Percentiles rank a stretch among this genome's conserved stretches.
Evolutionary conservation across 192 early-diverging fungal species (phyloP).

Genomic region (Neocallimastix lanati): DNA sequence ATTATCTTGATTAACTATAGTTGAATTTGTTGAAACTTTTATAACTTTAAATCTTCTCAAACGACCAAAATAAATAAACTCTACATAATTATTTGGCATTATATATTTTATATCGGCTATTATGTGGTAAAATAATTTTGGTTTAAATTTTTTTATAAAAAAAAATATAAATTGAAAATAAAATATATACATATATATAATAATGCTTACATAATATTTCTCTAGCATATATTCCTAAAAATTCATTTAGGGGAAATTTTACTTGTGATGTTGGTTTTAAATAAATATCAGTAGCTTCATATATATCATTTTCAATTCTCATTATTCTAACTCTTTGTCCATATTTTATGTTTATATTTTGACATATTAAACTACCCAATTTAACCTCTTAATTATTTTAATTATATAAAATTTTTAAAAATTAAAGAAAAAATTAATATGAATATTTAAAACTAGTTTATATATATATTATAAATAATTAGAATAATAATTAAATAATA

Average conservation of each 20-base stretch:
- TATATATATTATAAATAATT: no score
- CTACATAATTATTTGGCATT: constrained; percentile 17
- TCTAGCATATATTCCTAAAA: constrained; percentile 30
- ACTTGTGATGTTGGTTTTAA: constrained; percentile 12
- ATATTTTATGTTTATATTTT: neutral
- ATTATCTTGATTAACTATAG: constrained; percentile 3
- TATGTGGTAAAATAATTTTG: no score
- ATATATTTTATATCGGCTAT: constrained; percentile 42
- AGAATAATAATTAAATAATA: no score
- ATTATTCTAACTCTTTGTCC: neutral
- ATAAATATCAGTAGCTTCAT: constrained; percentile 17
- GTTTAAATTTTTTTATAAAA: no score
- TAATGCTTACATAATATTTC: constrained; percentile 32
- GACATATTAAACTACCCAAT: neutral
- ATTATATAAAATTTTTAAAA: no score
- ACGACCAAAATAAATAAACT: constrained; percentile 35
- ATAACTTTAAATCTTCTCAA: constrained; percentile 18
- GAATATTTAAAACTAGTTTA: no score
- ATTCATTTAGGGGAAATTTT: constrained; percentile 19
- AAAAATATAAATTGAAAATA: no score
- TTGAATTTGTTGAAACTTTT: neutral
- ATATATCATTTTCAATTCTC: neutral
- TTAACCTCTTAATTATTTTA: neutral
- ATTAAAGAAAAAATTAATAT: no score
- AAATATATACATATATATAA: neutral